Evolutionary conservation across 2,329 filamentous ascomycete species (phyloP).

Genomic region (Penicillium rolfsii): DNA sequence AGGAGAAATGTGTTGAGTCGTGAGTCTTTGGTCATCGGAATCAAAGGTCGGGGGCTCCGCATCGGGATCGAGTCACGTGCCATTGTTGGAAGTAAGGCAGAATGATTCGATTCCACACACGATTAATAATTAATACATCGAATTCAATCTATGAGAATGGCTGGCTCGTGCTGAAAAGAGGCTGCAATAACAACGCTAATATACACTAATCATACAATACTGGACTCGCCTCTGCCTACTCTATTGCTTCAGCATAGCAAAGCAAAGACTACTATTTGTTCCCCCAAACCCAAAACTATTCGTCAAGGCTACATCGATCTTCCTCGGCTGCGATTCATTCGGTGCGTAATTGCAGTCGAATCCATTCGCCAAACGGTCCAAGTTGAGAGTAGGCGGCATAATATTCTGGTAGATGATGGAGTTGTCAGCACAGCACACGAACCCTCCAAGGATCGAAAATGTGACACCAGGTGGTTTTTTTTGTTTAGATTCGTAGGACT

Average conservation of each 20-base stretch:
- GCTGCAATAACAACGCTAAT: slow-evolving; percentile 11
- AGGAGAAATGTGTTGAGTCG: slow-evolving; percentile 9
- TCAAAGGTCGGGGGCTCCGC: slow-evolving; percentile 33
- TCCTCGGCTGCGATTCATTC: slow-evolving; percentile 67
- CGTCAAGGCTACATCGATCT: slow-evolving; percentile 75
- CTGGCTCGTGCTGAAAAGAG: neutral
- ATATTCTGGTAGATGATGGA: slow-evolving; percentile 63
- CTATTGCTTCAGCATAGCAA: slow-evolving; percentile 47
- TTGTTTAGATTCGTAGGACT: slow-evolving; percentile 34
- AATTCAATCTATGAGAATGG: neutral
- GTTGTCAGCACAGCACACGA: neutral
- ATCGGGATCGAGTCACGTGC: slow-evolving; percentile 32
- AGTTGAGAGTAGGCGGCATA: slow-evolving; percentile 84
- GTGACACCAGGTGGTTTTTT: too few species aligned
- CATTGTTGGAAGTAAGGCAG: neutral
- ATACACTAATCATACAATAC: slow-evolving; percentile 15
- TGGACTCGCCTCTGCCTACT: neutral
- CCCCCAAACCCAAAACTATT: slow-evolving; percentile 99
- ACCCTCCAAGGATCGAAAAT: too few species aligned
- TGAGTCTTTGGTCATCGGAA: slow-evolving; percentile 18
- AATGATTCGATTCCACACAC: neutral
- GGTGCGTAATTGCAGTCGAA: slow-evolving; percentile 87
- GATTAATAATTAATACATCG: neutral
- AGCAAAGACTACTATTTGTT: slow-evolving; percentile 88
- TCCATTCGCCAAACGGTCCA: slow-evolving; percentile 66